Conservation (phyloP, 1,284 basidiomycete species). For the Moesziomyces sp. region DNA sequence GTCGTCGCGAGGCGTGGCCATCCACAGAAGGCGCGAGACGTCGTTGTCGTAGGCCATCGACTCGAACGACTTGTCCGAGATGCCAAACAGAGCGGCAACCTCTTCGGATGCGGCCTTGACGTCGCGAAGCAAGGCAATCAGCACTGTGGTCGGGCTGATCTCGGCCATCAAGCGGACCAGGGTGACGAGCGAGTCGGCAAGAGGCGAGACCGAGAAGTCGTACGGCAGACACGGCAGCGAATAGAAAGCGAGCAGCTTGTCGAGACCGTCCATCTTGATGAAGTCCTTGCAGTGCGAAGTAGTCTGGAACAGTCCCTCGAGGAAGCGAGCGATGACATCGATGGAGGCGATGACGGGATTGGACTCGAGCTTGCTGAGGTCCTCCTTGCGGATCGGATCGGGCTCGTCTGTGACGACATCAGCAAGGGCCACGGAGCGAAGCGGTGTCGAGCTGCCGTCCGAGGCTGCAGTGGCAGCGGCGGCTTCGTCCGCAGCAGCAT, state of each 20-base stretch:
- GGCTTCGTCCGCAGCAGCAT: slow-evolving; percentile 23
- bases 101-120: slow-evolving; percentile 79
- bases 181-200: slow-evolving; percentile 85
- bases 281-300: slow-evolving; percentile 88
- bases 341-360: slow-evolving; percentile 59
- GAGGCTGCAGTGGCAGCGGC: slow-evolving; percentile 5
- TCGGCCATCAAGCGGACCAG: slow-evolving; percentile 90
- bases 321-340: slow-evolving; percentile 66
- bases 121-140: slow-evolving; percentile 78
- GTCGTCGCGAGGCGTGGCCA: slow-evolving; percentile 30
- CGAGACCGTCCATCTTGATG: slow-evolving; percentile 81
- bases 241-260: slow-evolving; percentile 80
- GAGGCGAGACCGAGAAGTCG: slow-evolving; percentile 83
- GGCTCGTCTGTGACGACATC: slow-evolving; percentile 55
- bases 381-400: slow-evolving; percentile 54
- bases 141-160: slow-evolving; percentile 80
- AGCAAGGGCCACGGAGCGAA: slow-evolving; percentile 44
- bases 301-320: slow-evolving; percentile 94
- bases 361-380: slow-evolving; percentile 39
- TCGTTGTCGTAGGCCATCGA: slow-evolving; percentile 37
- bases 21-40: slow-evolving; percentile 38
- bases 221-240: slow-evolving; percentile 87
- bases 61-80: slow-evolving; percentile 26
- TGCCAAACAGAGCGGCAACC: slow-evolving; percentile 78
- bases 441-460: slow-evolving; percentile 2